Conservation (phyloP, 495 filamentous ascomycete genomes). For the Trichoderma erinaceum region DNA sequence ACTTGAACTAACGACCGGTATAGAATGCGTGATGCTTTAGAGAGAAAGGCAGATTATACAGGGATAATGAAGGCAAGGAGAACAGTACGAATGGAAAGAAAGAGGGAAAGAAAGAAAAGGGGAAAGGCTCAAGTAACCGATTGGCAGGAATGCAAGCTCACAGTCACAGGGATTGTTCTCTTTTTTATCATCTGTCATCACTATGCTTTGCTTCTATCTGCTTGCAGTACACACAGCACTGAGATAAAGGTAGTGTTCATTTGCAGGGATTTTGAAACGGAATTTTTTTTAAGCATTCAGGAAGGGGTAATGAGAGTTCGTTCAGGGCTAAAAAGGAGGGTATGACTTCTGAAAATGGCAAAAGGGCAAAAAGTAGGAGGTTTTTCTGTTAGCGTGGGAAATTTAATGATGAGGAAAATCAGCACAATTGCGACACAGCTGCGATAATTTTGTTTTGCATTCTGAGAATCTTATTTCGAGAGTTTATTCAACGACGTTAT, state of each 20-base stretch:
- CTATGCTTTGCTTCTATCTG: background rate
- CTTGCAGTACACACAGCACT: too few relatives aligned
- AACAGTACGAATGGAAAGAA: background rate
- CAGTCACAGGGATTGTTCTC: background rate
- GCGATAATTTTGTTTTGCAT: background rate
- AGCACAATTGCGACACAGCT: background rate
- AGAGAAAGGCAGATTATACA: slow-evolving; percentile 20
- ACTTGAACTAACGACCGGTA: slow-evolving; percentile 4
- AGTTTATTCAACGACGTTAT: background rate
- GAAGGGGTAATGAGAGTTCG: background rate
- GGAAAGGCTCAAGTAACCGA: background rate
- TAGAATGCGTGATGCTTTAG: slow-evolving; percentile 17
- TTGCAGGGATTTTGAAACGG: background rate
- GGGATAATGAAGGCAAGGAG: background rate
- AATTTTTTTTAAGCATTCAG: background rate
- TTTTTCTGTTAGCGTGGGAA: background rate
- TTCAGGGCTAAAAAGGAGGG: background rate
- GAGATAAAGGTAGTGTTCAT: background rate
- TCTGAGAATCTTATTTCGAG: background rate
- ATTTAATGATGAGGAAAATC: background rate
- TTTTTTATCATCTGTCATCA: background rate
- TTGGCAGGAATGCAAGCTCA: background rate
- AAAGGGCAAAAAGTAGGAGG: background rate
- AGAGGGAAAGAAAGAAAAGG: background rate
- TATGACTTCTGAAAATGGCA: background rate